Base-by-base conservation (phyloP, 1,284 basidiomycete species). In the Chalciporus piperatoides region DNA sequence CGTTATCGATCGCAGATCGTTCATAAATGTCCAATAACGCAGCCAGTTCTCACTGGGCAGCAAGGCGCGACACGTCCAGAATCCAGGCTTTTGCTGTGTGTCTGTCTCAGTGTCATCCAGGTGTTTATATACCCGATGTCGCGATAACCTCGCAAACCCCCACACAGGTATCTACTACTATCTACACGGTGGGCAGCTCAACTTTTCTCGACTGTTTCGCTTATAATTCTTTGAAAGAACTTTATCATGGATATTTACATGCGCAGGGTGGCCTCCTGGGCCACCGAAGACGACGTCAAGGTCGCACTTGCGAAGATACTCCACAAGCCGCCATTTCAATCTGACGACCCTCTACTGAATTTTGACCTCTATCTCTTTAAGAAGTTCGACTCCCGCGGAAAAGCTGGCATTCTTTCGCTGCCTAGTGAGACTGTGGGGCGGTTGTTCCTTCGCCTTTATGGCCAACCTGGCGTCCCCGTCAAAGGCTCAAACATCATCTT, bases 221-320 rank as follows among this genome's bases (percentile, higher is more conserved):
- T 35, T 10, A 17, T 17, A 25, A 9, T 36, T 37, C 19, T 17
- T 44, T 57, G 28, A 58, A 49, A 42, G 15, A 44, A 47, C 44
- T 43, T 6, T 32, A 57, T 43, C 38, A 71, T 71, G 71, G 69
- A 71, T 8, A 25, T 73, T 11, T 72, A 60, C 52, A 68, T 73
- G 66, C 48, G 56, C 6, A 49, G 56, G 10, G 57, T 71, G 7
- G 44, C 60, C 4, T n/a, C n/a, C 46, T 56, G 12, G 52, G 69
- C 59, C 1, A 54, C 33, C 0, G 57, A 56, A 21, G 68, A 70
- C 14, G 71, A 71, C 23, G 46, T 73, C 40, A 69, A 67, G 37
- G 28, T 64, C 14, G 62, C 59, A 14, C 58, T 73, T 3, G 70
- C 69, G 2, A 59, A 59, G 43, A 58, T 61, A 27, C 43, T 73